Conservation (phyloP, 352 stramenopile genomes). For the Pythium sp. region DNA sequence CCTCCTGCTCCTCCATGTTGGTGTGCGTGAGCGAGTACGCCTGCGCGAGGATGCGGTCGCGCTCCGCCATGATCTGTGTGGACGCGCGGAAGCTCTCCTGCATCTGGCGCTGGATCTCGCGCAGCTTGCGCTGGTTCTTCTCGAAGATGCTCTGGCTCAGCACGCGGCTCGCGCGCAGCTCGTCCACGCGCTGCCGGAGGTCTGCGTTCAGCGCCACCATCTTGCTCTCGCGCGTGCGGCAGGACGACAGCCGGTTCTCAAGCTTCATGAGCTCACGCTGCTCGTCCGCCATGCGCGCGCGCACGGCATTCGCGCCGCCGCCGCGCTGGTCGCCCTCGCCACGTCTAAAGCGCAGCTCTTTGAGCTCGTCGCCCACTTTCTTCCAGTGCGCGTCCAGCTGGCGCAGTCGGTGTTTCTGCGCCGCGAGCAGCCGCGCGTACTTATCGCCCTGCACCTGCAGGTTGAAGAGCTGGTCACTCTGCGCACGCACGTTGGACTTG, state of each 20-base stretch:
- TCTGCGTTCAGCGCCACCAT: constrained; percentile 59
- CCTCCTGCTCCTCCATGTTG: constrained; percentile 77
- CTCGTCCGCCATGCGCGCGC: constrained; percentile 65
- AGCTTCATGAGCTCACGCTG: constrained; percentile 77
- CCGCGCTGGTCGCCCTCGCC: constrained; percentile 71
- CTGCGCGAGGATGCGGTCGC: constrained; percentile 68
- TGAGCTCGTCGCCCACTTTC: constrained; percentile 64
- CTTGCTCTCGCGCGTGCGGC: constrained; percentile 73
- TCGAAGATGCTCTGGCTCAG: constrained; percentile 75
- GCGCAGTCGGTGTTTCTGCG: constrained; percentile 66
- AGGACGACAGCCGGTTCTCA: constrained; percentile 73
- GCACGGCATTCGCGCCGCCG: constrained; percentile 67
- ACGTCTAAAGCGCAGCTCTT: constrained; percentile 58
- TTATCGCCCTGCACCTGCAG: constrained; percentile 82
- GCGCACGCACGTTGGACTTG: constrained; percentile 60
- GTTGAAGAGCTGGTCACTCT: constrained; percentile 82
- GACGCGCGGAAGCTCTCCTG: constrained; percentile 67
- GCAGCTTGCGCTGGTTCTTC: constrained; percentile 75
- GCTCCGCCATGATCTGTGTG: constrained; percentile 68
- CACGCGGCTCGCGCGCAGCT: constrained; percentile 57
- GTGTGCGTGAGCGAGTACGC: constrained; percentile 59
- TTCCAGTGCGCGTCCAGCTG: constrained; percentile 72
- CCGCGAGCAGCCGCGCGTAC: constrained; percentile 63
- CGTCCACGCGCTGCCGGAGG: constrained; percentile 51
- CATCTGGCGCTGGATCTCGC: constrained; percentile 76